A percentile compares a stretch with the other conserved stretches of the same genome.
These are phyloP conservation scores for Spencermartinsiella europaea DNA, from an alignment of 805 yeast species.

Conservation along the genomic window DNA sequence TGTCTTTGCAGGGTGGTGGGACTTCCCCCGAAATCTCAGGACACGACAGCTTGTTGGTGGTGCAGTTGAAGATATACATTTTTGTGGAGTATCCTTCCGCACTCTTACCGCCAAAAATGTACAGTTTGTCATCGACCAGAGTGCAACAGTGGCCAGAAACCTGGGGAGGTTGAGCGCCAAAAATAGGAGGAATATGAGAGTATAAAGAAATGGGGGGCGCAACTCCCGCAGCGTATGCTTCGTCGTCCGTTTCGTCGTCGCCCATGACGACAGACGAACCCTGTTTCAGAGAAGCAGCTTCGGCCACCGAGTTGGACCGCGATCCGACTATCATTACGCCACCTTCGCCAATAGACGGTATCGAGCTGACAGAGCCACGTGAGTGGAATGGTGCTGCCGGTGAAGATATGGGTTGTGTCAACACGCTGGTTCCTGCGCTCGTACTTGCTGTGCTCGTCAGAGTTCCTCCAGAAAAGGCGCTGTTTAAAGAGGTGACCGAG, in stretches of 20 bases:
- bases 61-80: slow-evolving; percentile 20
- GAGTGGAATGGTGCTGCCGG: neutral
- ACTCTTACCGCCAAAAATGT: slow-evolving; percentile 22
- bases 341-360: slow-evolving; percentile 1
- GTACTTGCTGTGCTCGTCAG: neutral
- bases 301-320: neutral
- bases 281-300: neutral
- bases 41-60: slow-evolving; percentile 12
- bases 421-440: neutral
- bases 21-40: slow-evolving; percentile 12
- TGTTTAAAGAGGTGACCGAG: neutral
- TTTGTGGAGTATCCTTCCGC: slow-evolving; percentile 13
- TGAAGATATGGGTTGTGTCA: neutral
- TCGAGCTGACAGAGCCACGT: neutral
- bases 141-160: slow-evolving; percentile 21
- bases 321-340: slow-evolving; percentile 2
- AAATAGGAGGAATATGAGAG: slow-evolving; percentile 21
- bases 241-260: slow-evolving; percentile 6
- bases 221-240: slow-evolving; percentile 8
- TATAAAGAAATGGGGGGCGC: slow-evolving; percentile 18
- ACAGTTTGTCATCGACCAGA: slow-evolving; percentile 15
- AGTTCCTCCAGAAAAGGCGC: neutral
- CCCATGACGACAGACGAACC: neutral
- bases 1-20: slow-evolving; percentile 15
- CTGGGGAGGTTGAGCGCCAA: slow-evolving; percentile 23